A percentile compares a stretch with the other conserved stretches of the same genome.
phyloP scores from a whole-genome alignment of 192 early-diverging fungal genomes.

The Dissophora globulifera region DNA sequence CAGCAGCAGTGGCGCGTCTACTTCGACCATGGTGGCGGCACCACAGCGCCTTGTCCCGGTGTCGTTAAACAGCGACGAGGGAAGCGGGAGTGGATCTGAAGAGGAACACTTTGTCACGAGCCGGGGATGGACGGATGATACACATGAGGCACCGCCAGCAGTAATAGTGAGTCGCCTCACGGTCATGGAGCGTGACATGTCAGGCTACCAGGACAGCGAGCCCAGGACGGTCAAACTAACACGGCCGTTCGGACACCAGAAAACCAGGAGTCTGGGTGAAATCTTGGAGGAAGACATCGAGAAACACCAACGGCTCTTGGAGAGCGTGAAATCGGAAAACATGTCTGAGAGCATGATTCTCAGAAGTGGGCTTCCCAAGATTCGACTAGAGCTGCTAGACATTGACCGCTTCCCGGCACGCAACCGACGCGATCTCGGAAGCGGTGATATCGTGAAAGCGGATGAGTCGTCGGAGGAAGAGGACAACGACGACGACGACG shows the following conservation, averaged over 20 bases:
- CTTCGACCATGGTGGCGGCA: neutral
- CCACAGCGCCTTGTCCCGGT: neutral
- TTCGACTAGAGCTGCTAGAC: constrained; percentile 36
- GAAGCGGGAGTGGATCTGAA: constrained; percentile 2
- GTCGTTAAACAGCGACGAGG: neutral
- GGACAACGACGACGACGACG: constrained; percentile 2
- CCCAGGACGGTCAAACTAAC: neutral
- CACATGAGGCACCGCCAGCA: neutral
- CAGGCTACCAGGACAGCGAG: neutral
- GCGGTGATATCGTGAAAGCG: no score
- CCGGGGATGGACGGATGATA: constrained; percentile 12
- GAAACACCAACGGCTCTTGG: constrained; percentile 10
- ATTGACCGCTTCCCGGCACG: constrained; percentile 26
- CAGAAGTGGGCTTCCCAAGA: constrained; percentile 32
- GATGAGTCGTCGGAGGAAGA: constrained; percentile 45
- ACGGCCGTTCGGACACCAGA: constrained; percentile 30
- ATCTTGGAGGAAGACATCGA: constrained; percentile 22
- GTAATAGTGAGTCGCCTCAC: neutral
- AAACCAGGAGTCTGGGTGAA: constrained; percentile 36
- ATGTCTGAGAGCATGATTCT: constrained; percentile 47
- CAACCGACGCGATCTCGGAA: constrained; percentile 22
- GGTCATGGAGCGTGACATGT: no score
- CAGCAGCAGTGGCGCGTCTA: neutral
- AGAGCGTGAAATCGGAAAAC: constrained; percentile 1
- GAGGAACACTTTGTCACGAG: constrained; percentile 43